These are phyloP conservation scores for Cruciata laevipes DNA, from an alignment of 257 asterid genomes.

Conservation along the genomic window DNA sequence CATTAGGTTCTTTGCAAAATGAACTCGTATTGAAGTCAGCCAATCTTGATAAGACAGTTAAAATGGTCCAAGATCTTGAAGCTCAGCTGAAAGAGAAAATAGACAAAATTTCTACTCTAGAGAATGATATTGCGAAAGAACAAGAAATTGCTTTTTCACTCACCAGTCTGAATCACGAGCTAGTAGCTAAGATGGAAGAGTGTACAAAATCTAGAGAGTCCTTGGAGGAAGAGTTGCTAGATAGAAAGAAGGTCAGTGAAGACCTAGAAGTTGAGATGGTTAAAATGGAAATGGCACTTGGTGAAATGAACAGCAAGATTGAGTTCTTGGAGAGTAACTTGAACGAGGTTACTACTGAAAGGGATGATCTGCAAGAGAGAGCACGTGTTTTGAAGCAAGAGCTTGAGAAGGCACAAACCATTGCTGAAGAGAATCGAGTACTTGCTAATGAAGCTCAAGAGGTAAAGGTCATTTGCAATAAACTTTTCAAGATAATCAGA, in stretches of 20 bases:
- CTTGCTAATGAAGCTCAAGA: constrained; percentile 67
- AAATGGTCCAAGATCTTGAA: constrained; percentile 44
- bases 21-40: constrained; percentile 42
- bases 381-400: constrained; percentile 41
- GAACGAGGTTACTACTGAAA: constrained; percentile 40
- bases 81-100: constrained; percentile 51
- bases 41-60: constrained; percentile 51
- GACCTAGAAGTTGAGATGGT: constrained; percentile 57
- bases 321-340: constrained; percentile 53
- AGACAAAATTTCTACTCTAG: constrained; percentile 46
- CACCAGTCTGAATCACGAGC: constrained; percentile 39
- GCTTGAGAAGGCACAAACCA: constrained; percentile 51
- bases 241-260: constrained; percentile 37
- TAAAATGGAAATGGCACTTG: constrained; percentile 53
- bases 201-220: constrained; percentile 39
- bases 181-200: constrained; percentile 41
- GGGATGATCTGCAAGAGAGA: constrained; percentile 44
- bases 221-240: constrained; percentile 50
- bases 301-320: constrained; percentile 44
- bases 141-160: constrained; percentile 39
- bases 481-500: background rate
- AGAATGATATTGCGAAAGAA: constrained; percentile 39
- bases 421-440: constrained; percentile 68
- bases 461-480: constrained; percentile 39
- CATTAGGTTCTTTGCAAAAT: constrained; percentile 43